Conservation (phyloP, 2,329 filamentous ascomycete species). For the Pseudopyricularia javanii region DNA sequence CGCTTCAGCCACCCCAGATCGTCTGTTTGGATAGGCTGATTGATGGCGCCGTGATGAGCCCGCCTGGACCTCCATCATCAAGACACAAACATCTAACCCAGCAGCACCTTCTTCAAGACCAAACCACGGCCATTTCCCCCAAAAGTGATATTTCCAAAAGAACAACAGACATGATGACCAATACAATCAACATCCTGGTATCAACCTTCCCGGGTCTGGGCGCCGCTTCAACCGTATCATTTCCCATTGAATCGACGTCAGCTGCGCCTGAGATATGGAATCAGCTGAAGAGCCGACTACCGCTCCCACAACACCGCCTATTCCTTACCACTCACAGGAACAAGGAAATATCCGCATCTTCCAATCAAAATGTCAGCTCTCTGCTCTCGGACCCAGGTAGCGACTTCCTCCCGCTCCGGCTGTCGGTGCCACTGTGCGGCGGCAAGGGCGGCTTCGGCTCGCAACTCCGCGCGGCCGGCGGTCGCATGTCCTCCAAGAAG, state of each 20-base stretch:
- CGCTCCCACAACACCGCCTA: constrained; percentile 44
- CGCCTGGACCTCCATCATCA: too few species aligned
- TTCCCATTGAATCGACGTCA: constrained; percentile 57
- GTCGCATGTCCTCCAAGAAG: constrained; percentile 94
- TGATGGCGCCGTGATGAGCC: too few species aligned
- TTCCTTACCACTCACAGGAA: constrained; percentile 76
- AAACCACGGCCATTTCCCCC: neutral
- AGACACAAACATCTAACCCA: too few species aligned
- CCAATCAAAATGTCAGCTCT: constrained; percentile 41
- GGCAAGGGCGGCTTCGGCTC: constrained; percentile 98
- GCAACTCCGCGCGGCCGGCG: constrained; percentile 88
- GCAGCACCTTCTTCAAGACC: neutral
- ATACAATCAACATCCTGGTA: constrained; percentile 62
- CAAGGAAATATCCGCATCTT: constrained; percentile 48
- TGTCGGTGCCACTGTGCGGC: constrained; percentile 69
- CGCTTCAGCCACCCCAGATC: too few species aligned
- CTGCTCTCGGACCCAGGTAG: constrained; percentile 45
- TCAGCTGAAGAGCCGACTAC: constrained; percentile 49
- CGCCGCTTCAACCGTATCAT: constrained; percentile 67
- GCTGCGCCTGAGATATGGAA: constrained; percentile 56
- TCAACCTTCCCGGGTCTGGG: constrained; percentile 74
- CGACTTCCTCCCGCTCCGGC: constrained; percentile 70
- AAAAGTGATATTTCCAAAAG: neutral
- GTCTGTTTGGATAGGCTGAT: too few species aligned
- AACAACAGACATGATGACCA: neutral